Base-by-base conservation (phyloP, 345 rosid genomes). In the Combretum micranthum region DNA sequence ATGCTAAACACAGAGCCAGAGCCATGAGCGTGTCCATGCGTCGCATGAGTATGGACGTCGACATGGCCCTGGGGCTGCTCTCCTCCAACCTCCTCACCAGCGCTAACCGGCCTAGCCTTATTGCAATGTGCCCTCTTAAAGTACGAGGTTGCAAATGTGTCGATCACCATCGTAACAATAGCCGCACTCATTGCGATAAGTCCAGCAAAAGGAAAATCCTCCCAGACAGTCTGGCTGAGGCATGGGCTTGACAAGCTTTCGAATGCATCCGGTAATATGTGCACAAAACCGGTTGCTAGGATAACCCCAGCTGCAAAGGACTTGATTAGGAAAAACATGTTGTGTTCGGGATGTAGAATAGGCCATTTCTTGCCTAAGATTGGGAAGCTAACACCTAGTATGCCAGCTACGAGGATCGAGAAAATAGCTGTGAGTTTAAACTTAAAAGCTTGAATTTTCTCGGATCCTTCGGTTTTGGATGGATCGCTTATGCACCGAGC, bases 281-380 rank as follows among this genome's bases (percentile, higher is more conserved):
- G 91, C 52, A 85, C 67, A 64, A 82, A n/a, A 13, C 83, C 83
- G 2, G 85, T 82, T 22, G 83, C 78, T 5, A 82, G 68, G 47
- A 84, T 80, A 47, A 85, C 84, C 1, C 91, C 87, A 18, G 80
- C 88, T 15, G 88, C 85, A 13, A 82, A 82, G 8, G 85, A 80
- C 66, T 80, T 82, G 16, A 81, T 72, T 12, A 82, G 53, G 65
- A 76, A 75, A 67, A 80, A 85, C 23, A 68, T 50, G 39, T 51
- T 59, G 13, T 68, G 70, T 18, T 82, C 84, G 0, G 92, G 86
- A 19, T 43, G 69, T 13, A 85, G 57, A 2, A 37, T 15, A 13
- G 80, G 64, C 13, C 70, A 47, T 44, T 25, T 54, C 39, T 56
- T 77, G 2, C 69, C 82, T 3, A 78, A 15, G 12, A 82, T 57